Evolutionary conservation across 805 yeast genomes (phyloP), one percentile per base, ranked within the genome.

Genomic region (Hagleromyces aurorensis): DNA sequence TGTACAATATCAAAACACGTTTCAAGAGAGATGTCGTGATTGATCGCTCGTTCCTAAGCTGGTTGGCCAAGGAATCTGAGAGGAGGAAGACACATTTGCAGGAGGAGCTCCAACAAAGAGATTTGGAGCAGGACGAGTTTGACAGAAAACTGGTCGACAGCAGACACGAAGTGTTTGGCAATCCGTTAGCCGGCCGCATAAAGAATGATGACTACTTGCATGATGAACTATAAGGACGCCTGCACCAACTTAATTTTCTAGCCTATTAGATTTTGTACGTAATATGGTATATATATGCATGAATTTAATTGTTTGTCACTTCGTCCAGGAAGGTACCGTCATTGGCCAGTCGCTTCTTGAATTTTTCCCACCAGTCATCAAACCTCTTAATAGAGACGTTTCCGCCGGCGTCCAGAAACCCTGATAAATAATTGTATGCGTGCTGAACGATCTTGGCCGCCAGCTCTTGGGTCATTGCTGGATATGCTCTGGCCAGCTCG

Each of bases 321-420:
- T 64, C 65, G 37, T 84, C 83, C 28, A 89, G 57, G 51, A 85
- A 87, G 31, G 71, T 74, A 2, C 96, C 96, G 50, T 89, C 93
- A 37, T 79, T 81, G 7, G 72, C 67, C 36, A 91, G 46, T 48
- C 80, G 78, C 5, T 70, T 58, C 53, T 72, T 82, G 59, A 91
- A 89, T 57, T 85, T 87, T 41, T 70, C 77, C 98, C 98, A 84
- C 98, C 98, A 89, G 22, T 71, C 78, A 51, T 89, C 93, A 47
- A 89, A 89, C 23, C 75, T 80, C 48, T 78, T 82, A 50, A 89
- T 82, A 3, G 87, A 80, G 3, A 89, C 96, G 43, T 75, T 83
- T 3, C 94, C 94, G 13, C 70, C 64, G 4, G 62, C 53, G 48
- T 85, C 94, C 6, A 85, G 70, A 52, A 87, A 89, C n/a, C 96